Percentiles rank a stretch among this genome's conserved stretches.
These are phyloP conservation scores for Sclerotinia borealis DNA, from an alignment of 2,329 filamentous ascomycete species.

Conservation along the genomic window DNA sequence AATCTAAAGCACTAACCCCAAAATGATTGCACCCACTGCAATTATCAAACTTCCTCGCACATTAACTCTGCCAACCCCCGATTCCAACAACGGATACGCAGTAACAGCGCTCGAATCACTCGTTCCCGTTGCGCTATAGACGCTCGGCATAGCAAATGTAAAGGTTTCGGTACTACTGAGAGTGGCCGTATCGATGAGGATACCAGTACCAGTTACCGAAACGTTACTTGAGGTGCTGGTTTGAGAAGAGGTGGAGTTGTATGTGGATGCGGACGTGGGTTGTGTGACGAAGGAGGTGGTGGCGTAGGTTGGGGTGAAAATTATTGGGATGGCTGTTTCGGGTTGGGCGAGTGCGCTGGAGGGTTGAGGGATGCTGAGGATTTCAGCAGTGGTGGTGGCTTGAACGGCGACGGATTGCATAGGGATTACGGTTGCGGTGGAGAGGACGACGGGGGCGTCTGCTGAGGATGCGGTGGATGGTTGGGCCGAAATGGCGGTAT, in stretches of 20 bases:
- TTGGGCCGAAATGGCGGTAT: background rate
- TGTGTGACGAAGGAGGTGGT: constrained; percentile 1
- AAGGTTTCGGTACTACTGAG: background rate
- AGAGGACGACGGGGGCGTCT: background rate
- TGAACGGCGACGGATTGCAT: background rate
- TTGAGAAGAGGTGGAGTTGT: background rate
- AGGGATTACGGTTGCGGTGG: background rate
- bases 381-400: background rate
- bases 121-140: background rate
- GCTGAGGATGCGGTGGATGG: background rate
- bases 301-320: background rate
- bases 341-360: background rate
- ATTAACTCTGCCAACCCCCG: background rate
- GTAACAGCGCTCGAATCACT: background rate
- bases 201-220: background rate
- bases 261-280: background rate
- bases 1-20: background rate
- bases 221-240: background rate
- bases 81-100: background rate
- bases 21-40: no score
- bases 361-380: background rate
- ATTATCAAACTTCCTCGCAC: background rate
- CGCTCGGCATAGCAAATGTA: constrained; percentile 4
- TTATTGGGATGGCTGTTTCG: background rate
- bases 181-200: constrained; percentile 2